phyloP scores from a whole-genome alignment of 129 eudicot species.

The Oenanthe sinensis region DNA sequence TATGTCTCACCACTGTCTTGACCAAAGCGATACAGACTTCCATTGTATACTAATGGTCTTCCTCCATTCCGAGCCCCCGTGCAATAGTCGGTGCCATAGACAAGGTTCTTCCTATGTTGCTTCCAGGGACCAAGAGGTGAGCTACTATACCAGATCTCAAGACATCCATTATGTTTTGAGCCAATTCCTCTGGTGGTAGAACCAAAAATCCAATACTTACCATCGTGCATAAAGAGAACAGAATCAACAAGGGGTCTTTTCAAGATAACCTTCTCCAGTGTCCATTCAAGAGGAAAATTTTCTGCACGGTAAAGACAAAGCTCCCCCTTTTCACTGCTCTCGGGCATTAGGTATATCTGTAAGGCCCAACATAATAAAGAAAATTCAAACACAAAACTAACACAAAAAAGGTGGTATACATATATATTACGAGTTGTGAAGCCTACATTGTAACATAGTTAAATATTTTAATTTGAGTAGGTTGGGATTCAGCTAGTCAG shows the following conservation, averaged over 20 bases:
- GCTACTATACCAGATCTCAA: conserved; percentile 74
- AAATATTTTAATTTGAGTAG: background rate
- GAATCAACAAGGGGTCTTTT: conserved; percentile 66
- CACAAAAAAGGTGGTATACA: background rate
- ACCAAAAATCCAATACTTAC: conserved; percentile 72
- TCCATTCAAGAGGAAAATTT: conserved; percentile 75
- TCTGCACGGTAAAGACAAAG: conserved; percentile 66
- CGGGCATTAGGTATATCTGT: conserved; percentile 91
- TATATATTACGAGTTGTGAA: background rate
- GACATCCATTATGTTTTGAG: conserved; percentile 35
- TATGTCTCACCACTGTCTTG: conserved; percentile 66
- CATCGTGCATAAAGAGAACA: conserved; percentile 43
- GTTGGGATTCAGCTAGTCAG: background rate
- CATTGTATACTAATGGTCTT: conserved; percentile 61
- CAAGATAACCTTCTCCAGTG: conserved; percentile 54
- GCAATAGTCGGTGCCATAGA: conserved; percentile 40
- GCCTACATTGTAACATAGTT: no score
- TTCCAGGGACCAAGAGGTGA: conserved; percentile 88
- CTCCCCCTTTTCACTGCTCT: conserved; percentile 65
- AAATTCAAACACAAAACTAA: background rate
- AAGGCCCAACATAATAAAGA: background rate
- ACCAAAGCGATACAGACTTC: conserved; percentile 60
- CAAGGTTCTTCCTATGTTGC: conserved; percentile 65
- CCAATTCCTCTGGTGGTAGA: conserved; percentile 50
- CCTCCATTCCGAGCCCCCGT: conserved; percentile 70